Base-by-base conservation (phyloP, 768 basidiomycete genomes). In the Pleurotus citrinopileatus region DNA sequence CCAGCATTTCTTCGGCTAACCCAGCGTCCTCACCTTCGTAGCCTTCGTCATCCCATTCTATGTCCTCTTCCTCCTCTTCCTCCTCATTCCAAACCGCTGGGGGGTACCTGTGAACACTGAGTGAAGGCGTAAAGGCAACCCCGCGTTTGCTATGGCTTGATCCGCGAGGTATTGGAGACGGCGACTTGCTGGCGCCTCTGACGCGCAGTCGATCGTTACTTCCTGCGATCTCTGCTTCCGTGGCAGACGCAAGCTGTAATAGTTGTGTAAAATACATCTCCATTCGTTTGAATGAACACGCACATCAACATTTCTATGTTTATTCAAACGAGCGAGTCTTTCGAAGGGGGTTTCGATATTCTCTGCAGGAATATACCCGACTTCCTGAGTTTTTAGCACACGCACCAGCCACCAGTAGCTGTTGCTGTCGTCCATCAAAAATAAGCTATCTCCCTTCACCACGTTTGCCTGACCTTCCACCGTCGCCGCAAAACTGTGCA, bases 371-470 rank as follows among this genome's bases (percentile, higher is more conserved):
- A 99, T 98, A 68, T 99, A 99, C 0, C 97, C 97, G 13, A 99
- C 93, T 63, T 97, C 94, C 70, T 98, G 94, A 6, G 96, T 98
- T 74, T 98, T 98, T 59, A 99, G 85, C 7, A 99, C 97, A 43
- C 94, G 84, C 6, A 99, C 96, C 46, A 98, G 89, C 97, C 97
- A 98, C 97, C 97, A 98, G 73, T 99, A 99, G 70, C 91, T 93
- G 70, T 99, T 98, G 54, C 88, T 93, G 69, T 99, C 97, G 73
- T 99, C 97, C 82, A 98, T 93, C 40, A 99, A 77, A 66, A 94
- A 87, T 42, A 99, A 80, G 57, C 91, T 91, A 77, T 99, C 96
- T 22, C 97, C 97, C 71, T 98, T 98, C 69, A 97, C 92, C 59
- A 99, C 97, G 60, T 91, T 97, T 2, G 97, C 97, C 72, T 99